phyloP scores from a whole-genome alignment of 805 yeast species.

The Myxozyma kluyveri region DNA sequence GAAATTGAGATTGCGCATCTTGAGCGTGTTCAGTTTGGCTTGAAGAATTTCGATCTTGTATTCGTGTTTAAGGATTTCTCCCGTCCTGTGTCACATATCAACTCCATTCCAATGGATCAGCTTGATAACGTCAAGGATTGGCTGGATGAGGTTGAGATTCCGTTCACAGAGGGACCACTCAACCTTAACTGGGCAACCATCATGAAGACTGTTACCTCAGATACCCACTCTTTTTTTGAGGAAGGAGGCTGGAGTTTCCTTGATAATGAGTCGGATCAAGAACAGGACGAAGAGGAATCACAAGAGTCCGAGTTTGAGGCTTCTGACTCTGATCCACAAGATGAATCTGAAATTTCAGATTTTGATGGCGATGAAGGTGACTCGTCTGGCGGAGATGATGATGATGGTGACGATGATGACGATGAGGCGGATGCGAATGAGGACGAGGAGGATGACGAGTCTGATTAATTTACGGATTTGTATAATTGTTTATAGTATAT shows the following conservation, averaged over 20 bases:
- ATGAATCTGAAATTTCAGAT: slow-evolving; percentile 22
- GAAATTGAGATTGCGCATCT: slow-evolving; percentile 93
- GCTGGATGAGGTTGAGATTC: slow-evolving; percentile 97
- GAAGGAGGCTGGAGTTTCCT: slow-evolving; percentile 97
- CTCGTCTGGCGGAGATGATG: slow-evolving; percentile 11
- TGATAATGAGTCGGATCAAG: slow-evolving; percentile 82
- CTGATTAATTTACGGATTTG: not conserved
- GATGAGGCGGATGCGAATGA: slow-evolving; percentile 33
- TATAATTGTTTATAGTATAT: not conserved
- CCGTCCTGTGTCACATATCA: slow-evolving; percentile 84
- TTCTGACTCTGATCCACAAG: slow-evolving; percentile 27
- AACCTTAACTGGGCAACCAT: slow-evolving; percentile 94
- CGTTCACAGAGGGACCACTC: slow-evolving; percentile 90
- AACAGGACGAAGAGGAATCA: slow-evolving; percentile 60
- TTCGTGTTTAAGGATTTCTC: slow-evolving; percentile 90
- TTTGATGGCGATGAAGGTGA: slow-evolving; percentile 20
- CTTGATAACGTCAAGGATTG: slow-evolving; percentile 92
- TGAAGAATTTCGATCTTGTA: slow-evolving; percentile 95
- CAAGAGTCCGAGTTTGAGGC: slow-evolving; percentile 65
- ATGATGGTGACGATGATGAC: slow-evolving; percentile 31
- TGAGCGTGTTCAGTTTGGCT: slow-evolving; percentile 96
- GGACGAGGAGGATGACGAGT: slow-evolving; percentile 10
- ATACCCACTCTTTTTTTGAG: slow-evolving; percentile 88
- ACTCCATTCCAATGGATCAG: slow-evolving; percentile 89
- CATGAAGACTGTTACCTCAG: slow-evolving; percentile 88